phyloP scores from a whole-genome alignment of 108 stramenopile genomes.

The Schizochytrium sp. region DNA sequence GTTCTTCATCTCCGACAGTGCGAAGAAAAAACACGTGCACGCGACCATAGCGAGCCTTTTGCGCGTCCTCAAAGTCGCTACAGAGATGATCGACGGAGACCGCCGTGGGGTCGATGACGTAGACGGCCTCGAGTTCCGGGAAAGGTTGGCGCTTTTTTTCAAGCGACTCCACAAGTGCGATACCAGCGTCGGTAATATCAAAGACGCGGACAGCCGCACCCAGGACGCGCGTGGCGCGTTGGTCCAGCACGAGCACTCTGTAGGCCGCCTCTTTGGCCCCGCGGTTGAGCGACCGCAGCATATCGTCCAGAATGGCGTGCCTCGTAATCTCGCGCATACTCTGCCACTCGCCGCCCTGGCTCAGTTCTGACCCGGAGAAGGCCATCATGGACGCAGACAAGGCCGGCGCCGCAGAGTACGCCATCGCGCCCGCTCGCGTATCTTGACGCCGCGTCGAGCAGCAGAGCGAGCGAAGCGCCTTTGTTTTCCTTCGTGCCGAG shows the following conservation, averaged over 20 bases:
- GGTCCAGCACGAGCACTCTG: conserved; percentile 51
- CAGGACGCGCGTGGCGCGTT: conserved; percentile 42
- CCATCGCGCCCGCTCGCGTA: too few relatives aligned
- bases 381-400: background rate
- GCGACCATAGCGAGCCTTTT: conserved; percentile 66
- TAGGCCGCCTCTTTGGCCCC: conserved; percentile 19
- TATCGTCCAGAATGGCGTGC: background rate
- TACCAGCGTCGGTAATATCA: conserved; percentile 57
- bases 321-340: background rate
- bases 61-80: conserved; percentile 54
- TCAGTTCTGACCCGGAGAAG: background rate
- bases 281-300: background rate
- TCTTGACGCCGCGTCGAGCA: too few relatives aligned
- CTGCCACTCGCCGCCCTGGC: background rate
- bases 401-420: too few relatives aligned
- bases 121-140: conserved; percentile 80
- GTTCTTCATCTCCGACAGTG: conserved; percentile 51
- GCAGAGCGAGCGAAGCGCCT: too few relatives aligned
- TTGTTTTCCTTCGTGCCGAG: too few relatives aligned
- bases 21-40: conserved; percentile 77
- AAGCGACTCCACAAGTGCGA: conserved; percentile 76
- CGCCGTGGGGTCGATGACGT: conserved; percentile 67
- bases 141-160: conserved; percentile 81
- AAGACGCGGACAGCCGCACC: conserved; percentile 51
- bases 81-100: conserved; percentile 60